Base-by-base conservation (phyloP, 352 stramenopile genomes). In the Pseudoperonospora humuli region DNA sequence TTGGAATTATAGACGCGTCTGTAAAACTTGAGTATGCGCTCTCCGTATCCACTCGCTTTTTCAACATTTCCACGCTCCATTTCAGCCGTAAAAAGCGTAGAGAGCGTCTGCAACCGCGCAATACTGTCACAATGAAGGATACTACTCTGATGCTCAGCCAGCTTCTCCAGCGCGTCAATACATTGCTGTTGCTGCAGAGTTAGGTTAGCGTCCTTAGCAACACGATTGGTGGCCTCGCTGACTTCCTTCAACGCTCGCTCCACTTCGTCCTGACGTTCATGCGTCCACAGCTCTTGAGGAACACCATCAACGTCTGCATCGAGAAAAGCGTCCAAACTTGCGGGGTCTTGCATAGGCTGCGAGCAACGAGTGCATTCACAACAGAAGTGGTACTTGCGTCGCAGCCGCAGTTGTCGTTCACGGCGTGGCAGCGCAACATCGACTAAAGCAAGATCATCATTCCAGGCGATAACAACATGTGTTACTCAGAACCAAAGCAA, bases 371-470 rank as follows among this genome's bases (percentile, higher is more conserved):
- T 8, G 42, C 76, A 89, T 1, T n/a, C 7, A 35, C 76, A 89
- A 3, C 28, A 37, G 33, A 89, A 89, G 42, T 84, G 71, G 32
- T 89, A 86, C n/a, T 78, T 77, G 1, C 21, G 31, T 35, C 67
- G 44, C 1, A 89, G 46, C 2, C 56, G 62, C 11, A 57, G 51
- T 15, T 83, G 71, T 5, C 74, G 59, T 17, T 80, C 54, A 0
- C 50, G 38, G 17, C 69, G 60, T 21, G 76, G 69, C 2, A 84
- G 47, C 17, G 64, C 74, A 23, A 76, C 48, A 45, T 89, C 76
- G 23, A 86, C 76, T 89, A 29, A 13, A 44, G 7, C 20, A 48
- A 25, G 13, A 29, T 5, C 27, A 44, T 33, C n/a, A 38, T n/a
- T n/a, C n/a, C 25, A 32, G 23, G 19, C 9, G n/a, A 29, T 17